These are phyloP conservation scores for Phytophthora melonis DNA, from an alignment of 352 stramenopile species.

Conservation along the genomic window DNA sequence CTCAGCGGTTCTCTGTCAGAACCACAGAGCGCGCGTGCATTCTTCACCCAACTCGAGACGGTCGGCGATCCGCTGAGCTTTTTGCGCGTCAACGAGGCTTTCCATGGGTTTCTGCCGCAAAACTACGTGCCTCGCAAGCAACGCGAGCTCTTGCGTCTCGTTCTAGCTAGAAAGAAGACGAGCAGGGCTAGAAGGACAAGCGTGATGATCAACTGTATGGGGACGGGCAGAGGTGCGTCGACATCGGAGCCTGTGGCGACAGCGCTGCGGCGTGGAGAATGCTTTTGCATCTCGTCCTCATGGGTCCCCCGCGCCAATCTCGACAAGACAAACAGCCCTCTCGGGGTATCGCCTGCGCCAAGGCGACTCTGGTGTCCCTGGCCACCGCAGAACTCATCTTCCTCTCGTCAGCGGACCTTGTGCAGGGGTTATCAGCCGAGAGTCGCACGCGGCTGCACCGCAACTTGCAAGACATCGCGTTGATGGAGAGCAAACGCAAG, in stretches of 20 bases:
- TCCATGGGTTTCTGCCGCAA: conserved; percentile 64
- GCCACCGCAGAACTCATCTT: conserved; percentile 61
- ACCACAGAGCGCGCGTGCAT: conserved; percentile 43
- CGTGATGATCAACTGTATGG: conserved; percentile 21
- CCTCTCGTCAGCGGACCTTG: conserved; percentile 53
- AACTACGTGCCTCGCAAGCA: conserved; percentile 43
- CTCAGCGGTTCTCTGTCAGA: conserved; percentile 55
- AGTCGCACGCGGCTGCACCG: conserved; percentile 51
- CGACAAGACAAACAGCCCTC: conserved; percentile 23
- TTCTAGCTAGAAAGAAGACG: conserved; percentile 14
- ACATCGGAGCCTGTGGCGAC: conserved; percentile 21
- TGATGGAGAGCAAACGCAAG: conserved; percentile 23
- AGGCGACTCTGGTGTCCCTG: conserved; percentile 51
- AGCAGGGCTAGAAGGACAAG: conserved; percentile 9
- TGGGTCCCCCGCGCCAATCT: conserved; percentile 58
- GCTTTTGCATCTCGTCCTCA: conserved; percentile 62
- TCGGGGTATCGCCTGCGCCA: conserved; percentile 51
- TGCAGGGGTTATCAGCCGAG: conserved; percentile 37
- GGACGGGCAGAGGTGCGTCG: not conserved
- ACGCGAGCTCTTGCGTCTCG: conserved; percentile 24
- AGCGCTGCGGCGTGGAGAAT: conserved; percentile 49
- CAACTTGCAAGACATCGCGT: conserved; percentile 41
- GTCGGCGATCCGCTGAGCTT: conserved; percentile 59
- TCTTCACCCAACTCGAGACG: conserved; percentile 69
- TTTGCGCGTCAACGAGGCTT: conserved; percentile 48